Conservation (phyloP, 2,329 filamentous ascomycete species). For the Bipolaris cookei region DNA sequence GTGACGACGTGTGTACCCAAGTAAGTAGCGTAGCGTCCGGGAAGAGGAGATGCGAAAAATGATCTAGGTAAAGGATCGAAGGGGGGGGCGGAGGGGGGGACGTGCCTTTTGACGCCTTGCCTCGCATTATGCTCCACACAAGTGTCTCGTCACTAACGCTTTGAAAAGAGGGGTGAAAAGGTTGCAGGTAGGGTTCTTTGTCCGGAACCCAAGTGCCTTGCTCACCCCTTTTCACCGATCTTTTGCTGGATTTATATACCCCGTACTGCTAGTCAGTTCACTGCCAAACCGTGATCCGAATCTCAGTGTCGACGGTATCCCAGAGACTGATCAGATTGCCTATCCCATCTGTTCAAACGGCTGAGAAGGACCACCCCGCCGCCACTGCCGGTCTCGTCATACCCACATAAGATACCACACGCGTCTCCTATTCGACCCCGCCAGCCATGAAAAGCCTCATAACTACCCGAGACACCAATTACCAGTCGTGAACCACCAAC, state of each 20-base stretch:
- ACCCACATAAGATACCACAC: constrained; percentile 6
- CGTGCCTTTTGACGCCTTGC: constrained; percentile 10
- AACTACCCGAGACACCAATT: constrained; percentile 28
- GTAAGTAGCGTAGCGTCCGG: constrained; percentile 18
- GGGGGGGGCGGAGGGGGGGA: constrained; percentile 11
- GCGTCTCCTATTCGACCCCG: constrained; percentile 25
- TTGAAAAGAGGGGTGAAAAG: not conserved
- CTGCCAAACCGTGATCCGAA: not conserved
- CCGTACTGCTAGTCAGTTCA: not conserved
- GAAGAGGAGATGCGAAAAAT: constrained; percentile 33
- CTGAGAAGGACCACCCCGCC: constrained; percentile 16
- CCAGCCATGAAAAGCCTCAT: constrained; percentile 22
- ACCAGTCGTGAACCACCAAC: constrained; percentile 14
- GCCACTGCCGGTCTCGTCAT: constrained; percentile 20
- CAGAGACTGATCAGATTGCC: too few relatives aligned
- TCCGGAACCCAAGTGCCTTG: not conserved
- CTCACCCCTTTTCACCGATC: not conserved
- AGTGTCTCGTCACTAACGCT: constrained; percentile 1
- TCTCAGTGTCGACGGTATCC: not conserved
- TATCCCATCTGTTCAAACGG: too few relatives aligned
- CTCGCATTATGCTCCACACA: constrained; percentile 1
- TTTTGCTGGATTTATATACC: not conserved
- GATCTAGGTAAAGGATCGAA: constrained; percentile 13
- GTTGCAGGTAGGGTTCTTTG: not conserved
- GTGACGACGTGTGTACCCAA: constrained; percentile 21